Evolutionary conservation across 495 filamentous ascomycete genomes (phyloP).

Genomic region (Pseudoneurospora amorphoporcata): DNA sequence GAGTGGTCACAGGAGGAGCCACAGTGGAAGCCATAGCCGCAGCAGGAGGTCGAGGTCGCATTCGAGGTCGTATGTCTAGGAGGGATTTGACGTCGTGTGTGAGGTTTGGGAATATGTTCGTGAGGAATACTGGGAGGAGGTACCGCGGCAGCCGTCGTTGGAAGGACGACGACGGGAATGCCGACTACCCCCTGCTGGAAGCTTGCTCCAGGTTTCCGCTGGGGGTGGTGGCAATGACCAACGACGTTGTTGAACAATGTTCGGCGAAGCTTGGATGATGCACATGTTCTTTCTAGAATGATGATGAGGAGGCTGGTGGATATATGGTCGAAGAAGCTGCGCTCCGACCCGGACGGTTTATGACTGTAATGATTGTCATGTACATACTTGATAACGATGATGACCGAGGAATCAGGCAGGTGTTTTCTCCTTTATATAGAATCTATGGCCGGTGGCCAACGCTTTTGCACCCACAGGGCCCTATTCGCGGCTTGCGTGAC

Average conservation of each 20-base stretch:
- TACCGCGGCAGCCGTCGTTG: not conserved
- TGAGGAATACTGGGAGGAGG: not conserved
- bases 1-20: slow-evolving; percentile 1
- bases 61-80: slow-evolving; percentile 10
- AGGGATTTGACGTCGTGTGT: not conserved
- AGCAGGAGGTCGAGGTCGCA: slow-evolving; percentile 9
- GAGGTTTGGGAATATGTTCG: not conserved
- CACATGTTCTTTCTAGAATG: not conserved
- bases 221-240: not conserved
- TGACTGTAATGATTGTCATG: not conserved
- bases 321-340: not conserved
- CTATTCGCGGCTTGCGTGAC: not conserved
- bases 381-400: not conserved
- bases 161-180: not conserved
- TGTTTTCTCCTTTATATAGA: not conserved
- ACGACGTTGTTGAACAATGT: not conserved
- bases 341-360: not conserved
- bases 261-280: not conserved
- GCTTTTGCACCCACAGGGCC: not conserved
- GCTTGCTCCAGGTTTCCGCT: not conserved
- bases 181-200: not conserved
- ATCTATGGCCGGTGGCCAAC: not conserved
- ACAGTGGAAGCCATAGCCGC: slow-evolving; percentile 2
- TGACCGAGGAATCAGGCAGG: not conserved
- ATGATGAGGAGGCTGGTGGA: not conserved